Base-by-base conservation (phyloP, 164 flowering plant species). In the Vitis amurensis region DNA sequence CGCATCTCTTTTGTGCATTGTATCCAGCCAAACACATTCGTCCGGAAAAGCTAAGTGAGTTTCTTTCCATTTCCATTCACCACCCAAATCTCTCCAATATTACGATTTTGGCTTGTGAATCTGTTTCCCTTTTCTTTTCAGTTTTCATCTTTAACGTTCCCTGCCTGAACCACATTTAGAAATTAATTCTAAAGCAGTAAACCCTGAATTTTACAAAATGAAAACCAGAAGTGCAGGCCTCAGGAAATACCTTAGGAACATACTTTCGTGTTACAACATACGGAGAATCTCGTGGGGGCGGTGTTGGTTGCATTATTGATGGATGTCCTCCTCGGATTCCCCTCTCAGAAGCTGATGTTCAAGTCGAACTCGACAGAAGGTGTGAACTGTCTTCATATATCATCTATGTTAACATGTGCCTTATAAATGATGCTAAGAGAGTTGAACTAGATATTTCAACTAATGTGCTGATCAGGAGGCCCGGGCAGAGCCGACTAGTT, bases 211-310 rank as follows among this genome's bases (percentile, higher is more conserved):
- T 23, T 23, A 23, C 27, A 23, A 23, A 23, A 23, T 59, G 58
- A 52, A 55, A 72, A 19, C 57, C 89, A 95, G 99, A 78, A 73
- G 79, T 93, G 72, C 83, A 81, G 52, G 99, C 99, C n/a, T 85
- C 84, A 69, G 99, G 97, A 68, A 95, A 86, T 78, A 77, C 97
- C 17, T 90, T 70, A 75, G 97, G 99, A 44, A 90, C 73, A 16
- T 50, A 78, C 53, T 95, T 91, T 75, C 89, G 97, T 50, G 96
- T 95, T 60, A 85, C 99, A 48, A 95, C 99, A 19, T 95, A 76
- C 78, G 99, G 98, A 72, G 99, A 95, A 80, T 95, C 99, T 73
- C 99, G 91, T 81, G 99, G 99, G 57, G 99, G 99, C 23, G 98
- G 97, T 74, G 98, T 95, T 79, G 98, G 99, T 71, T 95, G 99